Percentiles rank a stretch among this genome's conserved stretches.
Conservation (phyloP, 75 land plant genomes). For the Pseudotsuga menziesii region DNA sequence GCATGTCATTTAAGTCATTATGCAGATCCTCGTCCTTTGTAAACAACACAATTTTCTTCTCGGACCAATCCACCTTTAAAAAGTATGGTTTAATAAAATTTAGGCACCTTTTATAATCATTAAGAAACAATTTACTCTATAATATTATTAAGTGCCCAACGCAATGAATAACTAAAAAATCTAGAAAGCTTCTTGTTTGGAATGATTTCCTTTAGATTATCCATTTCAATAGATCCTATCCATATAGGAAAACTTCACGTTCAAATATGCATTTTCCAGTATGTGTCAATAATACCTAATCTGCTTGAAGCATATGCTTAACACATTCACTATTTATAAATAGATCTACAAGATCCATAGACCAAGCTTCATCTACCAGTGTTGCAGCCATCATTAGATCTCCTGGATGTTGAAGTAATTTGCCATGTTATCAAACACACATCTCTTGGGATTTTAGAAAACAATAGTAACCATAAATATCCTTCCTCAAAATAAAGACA, state of each 20-base stretch:
- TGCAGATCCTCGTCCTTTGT: too few species aligned
- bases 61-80: slow-evolving; percentile 58
- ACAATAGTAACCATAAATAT: neutral
- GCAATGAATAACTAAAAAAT: neutral
- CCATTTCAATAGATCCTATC: too few species aligned
- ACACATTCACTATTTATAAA: slow-evolving; percentile 97
- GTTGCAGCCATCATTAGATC: too few species aligned
- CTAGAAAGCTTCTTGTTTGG: neutral
- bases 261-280: too few species aligned
- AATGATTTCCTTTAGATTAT: neutral
- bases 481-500: neutral
- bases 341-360: slow-evolving; percentile 31
- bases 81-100: neutral
- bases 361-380: too few species aligned
- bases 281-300: slow-evolving; percentile 54
- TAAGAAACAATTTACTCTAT: neutral
- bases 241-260: too few species aligned
- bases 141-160: neutral
- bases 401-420: too few species aligned
- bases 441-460: neutral
- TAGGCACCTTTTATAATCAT: neutral
- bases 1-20: slow-evolving; percentile 87
- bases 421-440: neutral
- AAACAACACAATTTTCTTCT: too few species aligned
- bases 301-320: slow-evolving; percentile 97